Evolutionary conservation across 2,329 filamentous ascomycete species (phyloP).

Genomic region (Diplodia intermedia): DNA sequence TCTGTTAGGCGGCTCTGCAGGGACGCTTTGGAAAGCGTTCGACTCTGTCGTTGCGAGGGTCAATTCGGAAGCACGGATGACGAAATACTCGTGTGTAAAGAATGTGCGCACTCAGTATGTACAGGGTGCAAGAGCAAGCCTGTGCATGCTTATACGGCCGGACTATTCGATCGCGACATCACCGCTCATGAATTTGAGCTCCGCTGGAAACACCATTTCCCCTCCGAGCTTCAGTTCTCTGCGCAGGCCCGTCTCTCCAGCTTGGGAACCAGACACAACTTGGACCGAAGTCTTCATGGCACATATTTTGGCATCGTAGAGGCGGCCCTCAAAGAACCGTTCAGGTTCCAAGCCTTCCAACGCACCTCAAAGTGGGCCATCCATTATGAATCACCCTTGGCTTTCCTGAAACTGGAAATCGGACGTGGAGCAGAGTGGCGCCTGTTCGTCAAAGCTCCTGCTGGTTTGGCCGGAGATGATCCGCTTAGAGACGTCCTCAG

Average conservation of each 20-base stretch:
- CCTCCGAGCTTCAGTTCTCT: constrained; percentile 37
- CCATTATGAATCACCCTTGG: constrained; percentile 49
- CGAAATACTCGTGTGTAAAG: constrained; percentile 56
- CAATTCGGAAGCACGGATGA: constrained; percentile 48
- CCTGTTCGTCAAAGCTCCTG: constrained; percentile 53
- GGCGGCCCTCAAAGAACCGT: neutral
- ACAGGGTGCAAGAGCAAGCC: constrained; percentile 62
- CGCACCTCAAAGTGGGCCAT: constrained; percentile 48
- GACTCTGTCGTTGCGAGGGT: constrained; percentile 66
- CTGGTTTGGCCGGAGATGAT: constrained; percentile 48
- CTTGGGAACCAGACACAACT: neutral
- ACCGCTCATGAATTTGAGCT: constrained; percentile 55
- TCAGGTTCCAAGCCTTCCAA: constrained; percentile 21
- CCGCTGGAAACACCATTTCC: constrained; percentile 45
- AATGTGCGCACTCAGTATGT: constrained; percentile 64
- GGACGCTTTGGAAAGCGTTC: constrained; percentile 49
- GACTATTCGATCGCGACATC: constrained; percentile 25
- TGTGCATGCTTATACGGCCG: constrained; percentile 51
- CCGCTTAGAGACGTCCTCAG: constrained; percentile 51
- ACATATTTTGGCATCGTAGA: neutral
- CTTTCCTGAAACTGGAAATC: constrained; percentile 50
- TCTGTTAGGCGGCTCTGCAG: constrained; percentile 5
- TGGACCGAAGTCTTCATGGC: neutral
- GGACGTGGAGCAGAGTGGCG: constrained; percentile 54
- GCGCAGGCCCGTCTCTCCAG: constrained; percentile 34